phyloP scores from a whole-genome alignment of 805 yeast genomes.

The Candida golubevii region DNA sequence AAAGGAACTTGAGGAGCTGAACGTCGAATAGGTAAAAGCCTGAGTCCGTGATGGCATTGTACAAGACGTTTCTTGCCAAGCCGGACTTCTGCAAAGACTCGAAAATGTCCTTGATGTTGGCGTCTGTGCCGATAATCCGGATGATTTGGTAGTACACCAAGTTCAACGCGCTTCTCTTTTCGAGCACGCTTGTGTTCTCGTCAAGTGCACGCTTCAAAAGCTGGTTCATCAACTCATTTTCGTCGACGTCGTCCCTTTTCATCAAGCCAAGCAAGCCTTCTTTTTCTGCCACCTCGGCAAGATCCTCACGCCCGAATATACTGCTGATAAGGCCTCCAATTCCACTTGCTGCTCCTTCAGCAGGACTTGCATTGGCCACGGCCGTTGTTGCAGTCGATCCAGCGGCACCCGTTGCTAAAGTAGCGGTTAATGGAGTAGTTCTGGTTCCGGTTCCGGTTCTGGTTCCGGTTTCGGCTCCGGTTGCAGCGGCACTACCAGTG shows the following conservation, averaged over 20 bases:
- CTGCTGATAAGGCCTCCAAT: slow-evolving; percentile 3
- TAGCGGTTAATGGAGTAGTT: neutral
- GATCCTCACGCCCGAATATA: slow-evolving; percentile 13
- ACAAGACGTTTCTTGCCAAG: slow-evolving; percentile 18
- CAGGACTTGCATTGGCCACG: slow-evolving; percentile 3
- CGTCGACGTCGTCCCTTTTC: slow-evolving; percentile 11
- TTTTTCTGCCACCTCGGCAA: slow-evolving; percentile 2
- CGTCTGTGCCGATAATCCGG: slow-evolving; percentile 16
- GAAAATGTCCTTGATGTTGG: slow-evolving; percentile 17
- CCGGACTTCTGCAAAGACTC: slow-evolving; percentile 22
- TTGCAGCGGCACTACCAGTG: neutral
- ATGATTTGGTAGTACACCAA: slow-evolving; percentile 13
- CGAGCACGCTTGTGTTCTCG: slow-evolving; percentile 1
- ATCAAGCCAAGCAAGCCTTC: slow-evolving; percentile 8
- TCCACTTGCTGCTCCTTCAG: slow-evolving; percentile 8
- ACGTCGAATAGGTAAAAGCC: slow-evolving; percentile 18
- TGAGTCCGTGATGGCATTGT: slow-evolving; percentile 15
- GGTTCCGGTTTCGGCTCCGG: neutral
- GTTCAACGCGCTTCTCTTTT: slow-evolving; percentile 11
- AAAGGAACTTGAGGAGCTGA: slow-evolving; percentile 15
- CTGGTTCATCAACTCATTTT: slow-evolving; percentile 4
- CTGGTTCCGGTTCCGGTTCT: neutral
- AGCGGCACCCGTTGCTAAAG: neutral
- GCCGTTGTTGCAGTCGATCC: neutral
- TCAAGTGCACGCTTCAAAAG: slow-evolving; percentile 5